These are phyloP conservation scores for Rhodotorula glutinis DNA, from an alignment of 1,284 basidiomycete genomes.

Conservation along the genomic window DNA sequence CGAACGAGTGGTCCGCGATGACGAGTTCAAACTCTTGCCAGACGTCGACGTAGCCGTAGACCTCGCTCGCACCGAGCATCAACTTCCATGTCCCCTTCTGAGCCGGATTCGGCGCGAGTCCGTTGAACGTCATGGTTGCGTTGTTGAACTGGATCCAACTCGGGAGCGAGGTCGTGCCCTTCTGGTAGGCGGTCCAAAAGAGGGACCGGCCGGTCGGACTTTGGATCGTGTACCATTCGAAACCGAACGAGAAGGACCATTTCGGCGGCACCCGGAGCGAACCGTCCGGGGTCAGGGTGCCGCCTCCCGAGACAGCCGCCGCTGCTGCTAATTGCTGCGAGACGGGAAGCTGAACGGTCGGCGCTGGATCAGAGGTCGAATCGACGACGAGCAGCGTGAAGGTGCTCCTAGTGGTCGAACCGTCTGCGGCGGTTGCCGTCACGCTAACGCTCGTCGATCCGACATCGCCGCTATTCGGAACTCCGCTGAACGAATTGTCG, in stretches of 20 bases:
- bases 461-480: slow-evolving; percentile 58
- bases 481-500: slow-evolving; percentile 59
- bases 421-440: slow-evolving; percentile 49
- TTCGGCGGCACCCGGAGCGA: slow-evolving; percentile 69
- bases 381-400: slow-evolving; percentile 64
- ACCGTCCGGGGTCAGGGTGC: slow-evolving; percentile 54
- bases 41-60: slow-evolving; percentile 41
- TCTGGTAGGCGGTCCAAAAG: slow-evolving; percentile 65
- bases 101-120: slow-evolving; percentile 60
- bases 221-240: slow-evolving; percentile 65
- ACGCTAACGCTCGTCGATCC: slow-evolving; percentile 57
- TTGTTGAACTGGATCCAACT: slow-evolving; percentile 71
- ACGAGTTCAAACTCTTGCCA: slow-evolving; percentile 44
- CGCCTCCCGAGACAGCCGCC: slow-evolving; percentile 61
- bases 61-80: slow-evolving; percentile 38
- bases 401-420: slow-evolving; percentile 48
- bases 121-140: slow-evolving; percentile 69
- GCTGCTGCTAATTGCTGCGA: slow-evolving; percentile 62
- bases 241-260: slow-evolving; percentile 91
- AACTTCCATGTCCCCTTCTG: slow-evolving; percentile 32
- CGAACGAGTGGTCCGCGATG: slow-evolving; percentile 62
- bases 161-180: slow-evolving; percentile 68
- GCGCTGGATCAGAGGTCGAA: slow-evolving; percentile 51
- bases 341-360: slow-evolving; percentile 59
- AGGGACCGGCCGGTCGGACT: slow-evolving; percentile 50